Percentiles rank a stretch among this genome's conserved stretches.
phyloP scores from a whole-genome alignment of 176 grass and related monocot species.

The Musa beccarii region DNA sequence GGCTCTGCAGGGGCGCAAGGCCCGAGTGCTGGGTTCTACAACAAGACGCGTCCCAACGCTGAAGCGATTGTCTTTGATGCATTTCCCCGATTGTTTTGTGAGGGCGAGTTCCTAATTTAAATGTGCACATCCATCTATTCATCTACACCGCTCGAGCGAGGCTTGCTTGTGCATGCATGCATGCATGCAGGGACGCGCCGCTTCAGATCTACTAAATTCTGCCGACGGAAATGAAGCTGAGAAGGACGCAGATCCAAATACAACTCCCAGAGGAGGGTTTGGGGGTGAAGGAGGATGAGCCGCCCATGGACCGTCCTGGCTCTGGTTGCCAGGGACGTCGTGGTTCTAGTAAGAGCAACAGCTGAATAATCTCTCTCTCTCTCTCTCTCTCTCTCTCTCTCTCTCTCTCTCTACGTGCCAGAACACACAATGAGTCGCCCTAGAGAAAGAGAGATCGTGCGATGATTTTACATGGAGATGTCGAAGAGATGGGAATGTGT shows the following conservation, averaged over 20 bases:
- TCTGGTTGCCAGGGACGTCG: slow-evolving; percentile 45
- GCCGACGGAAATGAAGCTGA: slow-evolving; percentile 29
- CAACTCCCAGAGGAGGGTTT: slow-evolving; percentile 43
- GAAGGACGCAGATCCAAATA: slow-evolving; percentile 51
- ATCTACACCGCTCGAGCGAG: too few relatives aligned
- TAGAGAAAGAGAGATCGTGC: too few relatives aligned
- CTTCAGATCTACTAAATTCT: slow-evolving; percentile 55
- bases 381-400: not conserved
- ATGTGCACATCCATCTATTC: not conserved
- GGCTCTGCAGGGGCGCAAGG: not conserved
- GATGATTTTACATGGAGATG: too few relatives aligned
- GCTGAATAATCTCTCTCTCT: not conserved
- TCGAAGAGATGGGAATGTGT: too few relatives aligned
- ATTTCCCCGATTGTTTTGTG: slow-evolving; percentile 58
- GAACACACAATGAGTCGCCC: slow-evolving; percentile 9
- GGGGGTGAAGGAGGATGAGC: slow-evolving; percentile 46
- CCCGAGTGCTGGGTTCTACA: slow-evolving; percentile 34
- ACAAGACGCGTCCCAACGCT: slow-evolving; percentile 34
- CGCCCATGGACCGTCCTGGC: slow-evolving; percentile 58
- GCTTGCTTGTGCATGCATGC: too few relatives aligned
- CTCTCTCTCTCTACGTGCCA: not conserved
- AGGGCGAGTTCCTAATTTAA: not conserved
- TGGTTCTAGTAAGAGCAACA: slow-evolving; percentile 38
- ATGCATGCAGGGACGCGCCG: slow-evolving; percentile 49
- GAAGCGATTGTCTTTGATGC: slow-evolving; percentile 42